Percentiles rank a stretch among this genome's conserved stretches.
These are phyloP conservation scores for Exophiala bonariae DNA, from an alignment of 2,329 filamentous ascomycete species.

Conservation along the genomic window DNA sequence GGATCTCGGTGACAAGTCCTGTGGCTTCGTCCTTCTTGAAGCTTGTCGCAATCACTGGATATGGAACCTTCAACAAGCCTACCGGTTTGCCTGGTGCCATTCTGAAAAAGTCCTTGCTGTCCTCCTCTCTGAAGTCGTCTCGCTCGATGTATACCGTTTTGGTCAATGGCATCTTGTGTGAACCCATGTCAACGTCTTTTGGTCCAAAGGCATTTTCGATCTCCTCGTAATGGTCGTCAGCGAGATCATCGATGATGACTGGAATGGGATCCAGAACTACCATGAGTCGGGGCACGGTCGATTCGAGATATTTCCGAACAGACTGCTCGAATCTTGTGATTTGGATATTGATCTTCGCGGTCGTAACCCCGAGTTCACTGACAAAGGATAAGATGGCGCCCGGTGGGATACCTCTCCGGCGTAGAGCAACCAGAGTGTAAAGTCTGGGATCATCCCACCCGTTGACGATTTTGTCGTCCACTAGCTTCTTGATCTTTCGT, in stretches of 20 bases:
- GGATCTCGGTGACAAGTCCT: conserved; percentile 66
- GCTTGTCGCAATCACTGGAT: conserved; percentile 66
- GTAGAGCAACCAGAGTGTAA: conserved; percentile 81
- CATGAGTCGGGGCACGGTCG: conserved; percentile 84
- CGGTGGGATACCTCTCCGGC: conserved; percentile 81
- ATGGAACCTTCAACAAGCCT: conserved; percentile 69
- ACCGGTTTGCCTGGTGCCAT: conserved; percentile 74
- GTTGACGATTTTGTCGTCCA: conserved; percentile 74
- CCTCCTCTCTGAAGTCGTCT: conserved; percentile 72
- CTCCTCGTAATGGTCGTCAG: conserved; percentile 65
- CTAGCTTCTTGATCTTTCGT: conserved; percentile 76
- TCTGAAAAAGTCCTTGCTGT: conserved; percentile 74
- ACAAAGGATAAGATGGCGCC: conserved; percentile 87
- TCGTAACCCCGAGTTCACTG: conserved; percentile 88
- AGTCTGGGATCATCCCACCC: conserved; percentile 91
- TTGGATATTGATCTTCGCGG: conserved; percentile 75
- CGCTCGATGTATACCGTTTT: conserved; percentile 83
- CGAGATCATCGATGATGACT: conserved; percentile 76
- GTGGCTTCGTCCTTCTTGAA: conserved; percentile 66
- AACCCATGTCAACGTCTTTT: conserved; percentile 64
- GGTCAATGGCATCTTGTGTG: conserved; percentile 65
- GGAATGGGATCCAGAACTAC: conserved; percentile 82
- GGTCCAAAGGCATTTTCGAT: conserved; percentile 76
- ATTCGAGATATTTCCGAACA: conserved; percentile 82
- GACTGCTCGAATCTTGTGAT: conserved; percentile 80